Base-by-base conservation (phyloP, 495 filamentous ascomycete genomes). In the Gamarada debralockiae region DNA sequence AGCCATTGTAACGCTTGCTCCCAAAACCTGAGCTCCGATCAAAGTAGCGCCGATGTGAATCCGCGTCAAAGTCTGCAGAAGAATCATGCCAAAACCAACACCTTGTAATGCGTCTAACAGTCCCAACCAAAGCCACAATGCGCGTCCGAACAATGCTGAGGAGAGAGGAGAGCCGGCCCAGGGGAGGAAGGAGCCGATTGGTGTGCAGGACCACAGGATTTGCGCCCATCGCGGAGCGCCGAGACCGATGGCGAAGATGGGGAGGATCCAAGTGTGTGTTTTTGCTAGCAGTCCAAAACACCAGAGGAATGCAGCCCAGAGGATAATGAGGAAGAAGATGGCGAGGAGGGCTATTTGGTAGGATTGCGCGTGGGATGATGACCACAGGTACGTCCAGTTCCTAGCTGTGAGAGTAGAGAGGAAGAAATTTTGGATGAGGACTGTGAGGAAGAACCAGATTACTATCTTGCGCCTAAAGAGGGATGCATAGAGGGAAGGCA, bases 381-480 rank as follows among this genome's bases (percentile, higher is more conserved):
- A 64, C 70, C 73, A 82, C 29, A 82, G 73, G 57, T 76, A 82
- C 3, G 58, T 61, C 82, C 82, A 85, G 62, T 78, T 82, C 37
- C 81, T 76, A 46, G 82, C 81, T 63, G 82, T 81, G 34, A 74
- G 78, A 1, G 78, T 68, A 15, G 76, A 74, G 24, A 86, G 77
- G 69, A 73, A 86, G 72, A 77, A 85, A 61, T 87, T 87, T 66
- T 86, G 83, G 22, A 87, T 62, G 57, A 86, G 60, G 53, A 85
- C 77, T 48, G 74, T 69, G 64, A 83, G 66, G 63, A 84, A 76
- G 68, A 80, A 79, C 77, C 78, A 80, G n/a, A 82, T 65, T 15
- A 84, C 73, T 46, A 83, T 78, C 49, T 81, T 80, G 8, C 83
- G 72, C 17, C 80, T 74, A 52, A 73, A 65, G 8, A 85, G 64